Evolutionary conservation across 768 basidiomycete species (phyloP).

Genomic region (Udeniomyces megalosporus): DNA sequence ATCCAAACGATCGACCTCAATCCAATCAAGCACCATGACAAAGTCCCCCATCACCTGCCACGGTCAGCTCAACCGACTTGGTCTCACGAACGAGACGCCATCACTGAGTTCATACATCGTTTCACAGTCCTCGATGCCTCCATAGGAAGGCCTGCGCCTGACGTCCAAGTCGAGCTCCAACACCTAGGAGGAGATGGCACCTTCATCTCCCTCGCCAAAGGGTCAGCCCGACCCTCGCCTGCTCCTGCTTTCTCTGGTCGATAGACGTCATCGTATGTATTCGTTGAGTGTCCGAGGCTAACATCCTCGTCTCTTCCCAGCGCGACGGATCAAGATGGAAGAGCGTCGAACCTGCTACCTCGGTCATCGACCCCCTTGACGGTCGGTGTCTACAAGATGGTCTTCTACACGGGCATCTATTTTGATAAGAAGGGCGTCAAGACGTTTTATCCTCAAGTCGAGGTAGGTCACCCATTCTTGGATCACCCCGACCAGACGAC

Average conservation of each 20-base stretch:
- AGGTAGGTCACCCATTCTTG: conserved; percentile 38
- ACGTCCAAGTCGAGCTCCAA: conserved; percentile 50
- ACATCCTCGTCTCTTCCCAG: conserved; percentile 30
- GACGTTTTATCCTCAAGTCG: conserved; percentile 81
- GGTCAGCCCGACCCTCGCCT: conserved; percentile 34
- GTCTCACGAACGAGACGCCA: no score
- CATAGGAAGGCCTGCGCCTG: conserved; percentile 60
- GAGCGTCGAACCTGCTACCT: conserved; percentile 54
- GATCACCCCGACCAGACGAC: background rate
- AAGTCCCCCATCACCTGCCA: conserved; percentile 81
- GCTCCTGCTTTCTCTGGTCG: background rate
- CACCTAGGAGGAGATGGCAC: conserved; percentile 28
- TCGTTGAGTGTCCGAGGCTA: no score
- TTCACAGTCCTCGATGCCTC: conserved; percentile 66
- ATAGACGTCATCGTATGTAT: no score
- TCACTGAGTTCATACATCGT: background rate
- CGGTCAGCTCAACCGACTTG: conserved; percentile 36
- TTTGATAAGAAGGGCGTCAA: conserved; percentile 47
- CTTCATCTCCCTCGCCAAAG: conserved; percentile 43
- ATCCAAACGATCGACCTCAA: no score
- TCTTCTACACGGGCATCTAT: conserved; percentile 69
- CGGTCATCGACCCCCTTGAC: conserved; percentile 38
- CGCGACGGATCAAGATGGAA: conserved; percentile 61
- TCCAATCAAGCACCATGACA: conserved; percentile 23
- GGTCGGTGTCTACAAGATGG: conserved; percentile 62